Evolutionary conservation across 768 basidiomycete species (phyloP).

Genomic region (Tricholomella constricta): DNA sequence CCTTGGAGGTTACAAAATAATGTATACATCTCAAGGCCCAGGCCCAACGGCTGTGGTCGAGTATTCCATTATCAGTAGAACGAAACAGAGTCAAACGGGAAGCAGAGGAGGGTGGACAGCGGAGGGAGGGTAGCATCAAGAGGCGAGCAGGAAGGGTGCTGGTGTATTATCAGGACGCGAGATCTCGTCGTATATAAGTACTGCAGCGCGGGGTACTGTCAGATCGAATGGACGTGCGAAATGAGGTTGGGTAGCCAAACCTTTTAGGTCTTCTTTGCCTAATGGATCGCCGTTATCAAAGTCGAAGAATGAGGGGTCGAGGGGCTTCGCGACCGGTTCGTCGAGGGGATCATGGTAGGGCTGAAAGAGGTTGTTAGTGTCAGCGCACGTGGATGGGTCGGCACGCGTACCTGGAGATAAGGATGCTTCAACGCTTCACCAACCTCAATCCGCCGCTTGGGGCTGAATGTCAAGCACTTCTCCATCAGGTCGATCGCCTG

Average conservation of each 20-base stretch:
- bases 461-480: constrained; percentile 81
- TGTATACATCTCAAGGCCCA: too few species aligned
- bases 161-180: constrained; percentile 33
- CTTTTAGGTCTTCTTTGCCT: constrained; percentile 71
- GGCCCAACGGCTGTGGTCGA: neutral
- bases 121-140: neutral
- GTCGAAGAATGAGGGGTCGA: constrained; percentile 81
- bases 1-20: too few species aligned
- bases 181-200: constrained; percentile 56
- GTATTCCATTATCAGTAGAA: neutral
- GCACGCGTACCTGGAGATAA: constrained; percentile 77
- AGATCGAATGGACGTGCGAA: too few species aligned
- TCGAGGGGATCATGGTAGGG: constrained; percentile 89
- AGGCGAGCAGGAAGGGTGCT: constrained; percentile 12
- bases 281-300: constrained; percentile 73
- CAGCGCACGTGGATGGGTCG: too few species aligned
- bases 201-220: constrained; percentile 18
- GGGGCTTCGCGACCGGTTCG: constrained; percentile 77
- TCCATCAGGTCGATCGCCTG: constrained; percentile 79
- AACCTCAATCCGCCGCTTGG: constrained; percentile 85
- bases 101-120: neutral
- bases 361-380: constrained; percentile 34
- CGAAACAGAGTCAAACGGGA: neutral
- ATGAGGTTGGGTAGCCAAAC: constrained; percentile 28
- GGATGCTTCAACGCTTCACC: constrained; percentile 88